These are phyloP conservation scores for Dendrocalamus latiflorus DNA, from an alignment of 202 grass and related monocot genomes.

Conservation along the genomic window DNA sequence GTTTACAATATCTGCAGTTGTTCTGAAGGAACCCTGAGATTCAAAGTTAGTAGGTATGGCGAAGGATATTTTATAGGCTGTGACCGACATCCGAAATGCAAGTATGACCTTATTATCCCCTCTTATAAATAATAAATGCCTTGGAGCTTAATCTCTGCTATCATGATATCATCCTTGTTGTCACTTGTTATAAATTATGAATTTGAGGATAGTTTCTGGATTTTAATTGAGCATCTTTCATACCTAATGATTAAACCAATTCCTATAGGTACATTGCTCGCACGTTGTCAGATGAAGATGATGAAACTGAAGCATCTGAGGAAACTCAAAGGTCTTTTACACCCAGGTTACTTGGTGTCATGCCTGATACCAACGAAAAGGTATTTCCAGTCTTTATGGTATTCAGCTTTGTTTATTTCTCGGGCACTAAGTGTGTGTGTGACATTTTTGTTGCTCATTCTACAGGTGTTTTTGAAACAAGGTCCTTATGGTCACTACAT, in stretches of 20 bases:
- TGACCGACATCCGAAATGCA: slow-evolving; percentile 91
- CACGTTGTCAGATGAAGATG: slow-evolving; percentile 59
- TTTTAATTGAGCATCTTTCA: background rate
- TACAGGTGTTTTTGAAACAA: slow-evolving; percentile 80
- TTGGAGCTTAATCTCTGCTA: too few species aligned
- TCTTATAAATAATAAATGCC: background rate
- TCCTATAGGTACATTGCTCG: slow-evolving; percentile 71
- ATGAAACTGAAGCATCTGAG: slow-evolving; percentile 42
- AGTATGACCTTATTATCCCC: slow-evolving; percentile 47
- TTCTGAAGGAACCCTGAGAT: slow-evolving; percentile 74
- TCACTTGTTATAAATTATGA: slow-evolving; percentile 16
- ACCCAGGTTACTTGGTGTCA: slow-evolving; percentile 60
- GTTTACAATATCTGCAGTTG: slow-evolving; percentile 62
- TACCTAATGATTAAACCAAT: slow-evolving; percentile 12
- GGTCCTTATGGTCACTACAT: slow-evolving; percentile 88
- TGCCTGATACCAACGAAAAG: slow-evolving; percentile 63
- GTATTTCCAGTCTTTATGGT: slow-evolving; percentile 30
- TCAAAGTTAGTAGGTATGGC: slow-evolving; percentile 87
- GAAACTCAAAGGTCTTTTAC: slow-evolving; percentile 40
- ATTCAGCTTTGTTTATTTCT: slow-evolving; percentile 21
- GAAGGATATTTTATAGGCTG: slow-evolving; percentile 95
- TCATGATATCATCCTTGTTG: slow-evolving; percentile 29
- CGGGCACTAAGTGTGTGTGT: background rate
- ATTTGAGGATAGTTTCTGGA: slow-evolving; percentile 15
- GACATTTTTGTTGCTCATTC: slow-evolving; percentile 4